Base-by-base conservation (phyloP, 2,329 filamentous ascomycete genomes). In the Annulohypoxylon truncatum region DNA sequence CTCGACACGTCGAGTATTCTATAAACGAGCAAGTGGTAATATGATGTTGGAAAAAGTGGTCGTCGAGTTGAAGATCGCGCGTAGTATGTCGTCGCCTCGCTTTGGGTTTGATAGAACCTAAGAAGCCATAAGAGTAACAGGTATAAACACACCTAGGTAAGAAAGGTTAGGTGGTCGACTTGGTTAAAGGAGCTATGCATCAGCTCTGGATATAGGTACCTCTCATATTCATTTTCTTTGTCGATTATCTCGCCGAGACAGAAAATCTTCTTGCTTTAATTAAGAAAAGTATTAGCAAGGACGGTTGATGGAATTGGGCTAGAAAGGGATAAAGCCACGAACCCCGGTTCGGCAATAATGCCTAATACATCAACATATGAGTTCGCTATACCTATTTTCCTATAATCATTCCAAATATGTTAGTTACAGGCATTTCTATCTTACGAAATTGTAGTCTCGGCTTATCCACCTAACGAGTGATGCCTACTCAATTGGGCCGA, bases 331-430 rank as follows among this genome's bases (percentile, higher is more conserved):
- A 57, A 46, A 29, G 12, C 20, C 42, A 55, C 24, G 4, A 31
- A 47, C 44, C 61, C 61, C 55, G 54, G 50, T 52, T 26, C 54
- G 35, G 20, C 52, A 28, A 56, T 60, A 40, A 55, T 44, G 38
- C 22, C 10, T 26, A 38, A 56, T 56, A 48, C 12, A 28, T 12
- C 52, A 44, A 15, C 20, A 7, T 35, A 40, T 22, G n/a, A 44
- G 24, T 54, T 44, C 28, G 10, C 20, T 38, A 40, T 35, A 26
- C 7, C n/a, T n/a, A n/a, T n/a, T n/a, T n/a, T n/a, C n/a, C n/a
- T n/a, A n/a, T n/a, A n/a, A n/a, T n/a, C n/a, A n/a, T n/a, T n/a
- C n/a, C n/a, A n/a, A n/a, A n/a, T n/a, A n/a, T 28, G 6, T 9
- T 15, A 28, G 13, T 24, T 29, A 6, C 18, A 12, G 24, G 40